A percentile compares a stretch with the other conserved stretches of the same genome.
Conservation (phyloP, 768 basidiomycete genomes). For the Pisolithus sp. region DNA sequence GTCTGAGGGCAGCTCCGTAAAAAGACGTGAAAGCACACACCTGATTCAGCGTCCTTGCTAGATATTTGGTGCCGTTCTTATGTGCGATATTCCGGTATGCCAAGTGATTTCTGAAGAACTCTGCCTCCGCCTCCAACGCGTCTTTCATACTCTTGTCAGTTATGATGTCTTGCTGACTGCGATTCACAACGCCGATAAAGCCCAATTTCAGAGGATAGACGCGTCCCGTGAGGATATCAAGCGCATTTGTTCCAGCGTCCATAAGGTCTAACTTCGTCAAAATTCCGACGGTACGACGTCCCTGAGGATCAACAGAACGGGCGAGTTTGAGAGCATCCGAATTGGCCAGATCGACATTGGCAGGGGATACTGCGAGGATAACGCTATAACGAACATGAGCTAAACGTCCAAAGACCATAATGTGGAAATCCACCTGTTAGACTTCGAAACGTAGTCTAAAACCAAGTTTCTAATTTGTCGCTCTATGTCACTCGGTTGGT, state of each 20-base stretch:
- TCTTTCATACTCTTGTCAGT: constrained; percentile 78
- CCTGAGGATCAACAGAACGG: constrained; percentile 91
- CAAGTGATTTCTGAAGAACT: constrained; percentile 86
- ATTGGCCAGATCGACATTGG: constrained; percentile 98
- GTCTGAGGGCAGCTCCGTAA: neutral
- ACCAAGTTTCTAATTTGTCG: constrained; percentile 92
- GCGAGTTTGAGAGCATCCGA: constrained; percentile 97
- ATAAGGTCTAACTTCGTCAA: constrained; percentile 97
- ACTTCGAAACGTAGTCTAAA: constrained; percentile 93
- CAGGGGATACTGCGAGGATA: constrained; percentile 93
- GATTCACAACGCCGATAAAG: constrained; percentile 96
- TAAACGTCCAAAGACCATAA: neutral
- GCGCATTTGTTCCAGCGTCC: constrained; percentile 98
- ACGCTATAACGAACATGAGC: constrained; percentile 48
- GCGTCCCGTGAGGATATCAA: constrained; percentile 92
- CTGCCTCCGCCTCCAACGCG: constrained; percentile 76
- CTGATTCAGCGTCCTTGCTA: constrained; percentile 91
- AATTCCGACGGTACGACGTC: constrained; percentile 92
- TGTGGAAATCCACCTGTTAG: constrained; percentile 66
- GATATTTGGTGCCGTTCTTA: constrained; percentile 93
- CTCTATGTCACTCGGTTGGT: constrained; percentile 98
- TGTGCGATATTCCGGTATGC: constrained; percentile 95
- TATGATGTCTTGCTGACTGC: constrained; percentile 97
- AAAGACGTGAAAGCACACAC: constrained; percentile 37
- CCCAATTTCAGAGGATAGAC: constrained; percentile 97